Conservation (phyloP, 2,329 filamentous ascomycete genomes). For the Penicillium sp. region DNA sequence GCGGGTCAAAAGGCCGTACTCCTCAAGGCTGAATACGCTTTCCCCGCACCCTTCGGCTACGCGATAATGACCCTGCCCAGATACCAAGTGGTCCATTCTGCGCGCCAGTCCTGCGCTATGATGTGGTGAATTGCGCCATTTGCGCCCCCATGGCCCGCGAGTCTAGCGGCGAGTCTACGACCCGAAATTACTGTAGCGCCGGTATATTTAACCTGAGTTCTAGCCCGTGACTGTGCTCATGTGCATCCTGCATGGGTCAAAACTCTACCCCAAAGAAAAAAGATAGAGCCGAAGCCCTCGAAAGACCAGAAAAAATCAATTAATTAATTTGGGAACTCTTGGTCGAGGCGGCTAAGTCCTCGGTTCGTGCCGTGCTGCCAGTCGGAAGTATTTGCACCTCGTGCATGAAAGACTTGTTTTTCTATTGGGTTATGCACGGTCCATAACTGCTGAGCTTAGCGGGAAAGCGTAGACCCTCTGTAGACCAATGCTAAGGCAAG, state of each 20-base stretch:
- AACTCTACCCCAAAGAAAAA: not conserved
- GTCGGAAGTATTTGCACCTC: not conserved
- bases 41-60: conserved; percentile 18
- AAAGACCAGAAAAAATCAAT: not conserved
- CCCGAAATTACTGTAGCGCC: not conserved
- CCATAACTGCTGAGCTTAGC: not conserved
- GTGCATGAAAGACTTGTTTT: not conserved
- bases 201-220: not conserved
- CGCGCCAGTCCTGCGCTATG: conserved; percentile 3
- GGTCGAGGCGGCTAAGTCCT: conserved; percentile 6
- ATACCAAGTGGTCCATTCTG: not conserved
- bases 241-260: not conserved
- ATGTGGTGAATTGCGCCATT: conserved; percentile 11
- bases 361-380: conserved; percentile 15
- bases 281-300: not conserved
- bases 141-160: not conserved
- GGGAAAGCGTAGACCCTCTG: not conserved
- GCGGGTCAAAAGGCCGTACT: conserved; percentile 1
- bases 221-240: not conserved
- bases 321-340: not conserved
- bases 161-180: not conserved
- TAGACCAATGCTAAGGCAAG: not conserved
- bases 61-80: conserved; percentile 4
- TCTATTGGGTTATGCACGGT: not conserved
- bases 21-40: not conserved